Evolutionary conservation across 371 early-diverging fungal genomes (phyloP).

Genomic region (Basidiobolus meristosporus): DNA sequence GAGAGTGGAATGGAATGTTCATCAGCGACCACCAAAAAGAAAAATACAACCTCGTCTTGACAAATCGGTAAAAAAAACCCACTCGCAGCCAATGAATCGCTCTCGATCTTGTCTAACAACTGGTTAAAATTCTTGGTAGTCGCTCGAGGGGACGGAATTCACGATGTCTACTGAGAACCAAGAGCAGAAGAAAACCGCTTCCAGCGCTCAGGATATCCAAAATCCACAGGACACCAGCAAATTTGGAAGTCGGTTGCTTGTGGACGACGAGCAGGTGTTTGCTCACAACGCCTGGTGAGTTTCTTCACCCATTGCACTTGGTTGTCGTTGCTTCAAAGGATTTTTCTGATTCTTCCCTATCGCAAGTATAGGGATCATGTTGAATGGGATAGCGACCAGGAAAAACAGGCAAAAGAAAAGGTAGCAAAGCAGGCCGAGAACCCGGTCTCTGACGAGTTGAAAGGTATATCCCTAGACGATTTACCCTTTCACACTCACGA

Average conservation of each 20-base stretch:
- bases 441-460: background rate
- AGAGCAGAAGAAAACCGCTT: slow-evolving; percentile 11
- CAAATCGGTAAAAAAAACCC: no score
- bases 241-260: slow-evolving; percentile 46
- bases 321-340: background rate
- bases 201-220: slow-evolving; percentile 10
- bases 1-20: no score
- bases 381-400: slow-evolving; percentile 57
- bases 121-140: no score
- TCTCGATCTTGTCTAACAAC: no score
- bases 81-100: no score
- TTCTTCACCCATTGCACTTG: background rate
- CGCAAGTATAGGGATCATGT: slow-evolving; percentile 47
- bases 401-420: slow-evolving; percentile 5
- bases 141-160: no score
- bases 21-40: no score
- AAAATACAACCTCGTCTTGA: no score
- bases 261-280: slow-evolving; percentile 38
- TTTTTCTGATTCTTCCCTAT: background rate
- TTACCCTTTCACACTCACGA: background rate
- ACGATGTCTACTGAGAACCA: no score
- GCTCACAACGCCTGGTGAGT: slow-evolving; percentile 60
- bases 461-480: background rate
- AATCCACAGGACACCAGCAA: slow-evolving; percentile 7
- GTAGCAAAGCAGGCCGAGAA: background rate